Conservation (phyloP, 345 rosid species). For the Bretschneidera sinensis region DNA sequence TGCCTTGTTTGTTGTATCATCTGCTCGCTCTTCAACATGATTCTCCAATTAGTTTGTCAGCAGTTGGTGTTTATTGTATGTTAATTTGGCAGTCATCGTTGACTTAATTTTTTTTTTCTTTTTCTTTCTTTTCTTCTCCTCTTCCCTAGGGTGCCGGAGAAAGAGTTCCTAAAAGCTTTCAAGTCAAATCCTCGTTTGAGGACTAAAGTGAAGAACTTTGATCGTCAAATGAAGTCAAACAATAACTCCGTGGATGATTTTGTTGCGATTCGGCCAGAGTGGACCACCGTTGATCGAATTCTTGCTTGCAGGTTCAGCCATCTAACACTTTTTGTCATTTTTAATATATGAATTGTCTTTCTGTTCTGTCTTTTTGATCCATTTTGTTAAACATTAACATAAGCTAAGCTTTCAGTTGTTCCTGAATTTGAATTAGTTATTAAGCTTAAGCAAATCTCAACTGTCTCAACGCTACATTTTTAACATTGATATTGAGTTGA, state of each 20-base stretch:
- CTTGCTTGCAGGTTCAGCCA: conserved; percentile 75
- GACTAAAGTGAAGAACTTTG: conserved; percentile 88
- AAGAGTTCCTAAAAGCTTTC: conserved; percentile 85
- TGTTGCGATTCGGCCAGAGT: conserved; percentile 91
- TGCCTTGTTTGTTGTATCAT: no score
- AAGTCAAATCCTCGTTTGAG: conserved; percentile 84
- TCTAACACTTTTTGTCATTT: conserved; percentile 11
- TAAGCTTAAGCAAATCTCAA: neutral
- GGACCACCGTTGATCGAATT: conserved; percentile 98
- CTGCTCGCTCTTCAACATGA: no score
- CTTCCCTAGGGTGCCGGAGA: conserved; percentile 79
- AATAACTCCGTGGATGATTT: conserved; percentile 80
- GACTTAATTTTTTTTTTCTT: neutral
- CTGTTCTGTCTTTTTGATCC: neutral
- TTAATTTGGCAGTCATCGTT: conserved; percentile 13
- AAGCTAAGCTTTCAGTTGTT: neutral
- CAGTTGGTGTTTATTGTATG: neutral
- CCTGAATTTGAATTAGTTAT: neutral
- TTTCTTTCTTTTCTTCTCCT: no score
- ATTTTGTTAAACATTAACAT: neutral
- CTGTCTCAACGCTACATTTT: neutral
- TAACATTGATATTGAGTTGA: no score
- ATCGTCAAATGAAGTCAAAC: conserved; percentile 52
- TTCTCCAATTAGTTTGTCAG: neutral
- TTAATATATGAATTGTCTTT: conserved; percentile 1